Evolutionary conservation across 1,284 basidiomycete species (phyloP), one percentile per base, ranked within the genome.

Genomic region (Tylopilus orsonianus): DNA sequence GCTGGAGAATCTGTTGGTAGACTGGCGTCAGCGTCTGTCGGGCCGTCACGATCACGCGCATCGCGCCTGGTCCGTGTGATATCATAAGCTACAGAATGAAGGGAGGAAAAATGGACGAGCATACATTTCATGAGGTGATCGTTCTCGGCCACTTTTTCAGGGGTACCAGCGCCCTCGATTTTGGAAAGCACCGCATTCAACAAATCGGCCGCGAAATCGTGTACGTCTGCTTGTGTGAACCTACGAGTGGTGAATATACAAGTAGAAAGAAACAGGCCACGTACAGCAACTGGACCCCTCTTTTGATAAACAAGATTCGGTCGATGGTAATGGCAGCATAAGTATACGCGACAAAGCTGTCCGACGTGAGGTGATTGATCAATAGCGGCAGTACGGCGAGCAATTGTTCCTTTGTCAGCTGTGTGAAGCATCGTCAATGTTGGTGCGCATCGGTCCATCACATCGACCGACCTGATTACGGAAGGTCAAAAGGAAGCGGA

Each of bases 71-170:
- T 23, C 10, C 26, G 27, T 3, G 18, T 33, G 5, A 30, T 23
- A 13, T 23, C 37, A 22, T 65, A 22, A 59, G 48, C n/a, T 33
- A 29, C n/a, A 2, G n/a, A 5, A 20, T 20, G 36, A 24, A 38
- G 16, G 45, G 27, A 16, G 32, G 19, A 16, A 24, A n/a, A n/a
- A n/a, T n/a, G 19, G 19, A 33, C 23, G 18, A 19, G 67, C 85
- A 41, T 57, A 93, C 96, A 97, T 75, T 93, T 95, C 93, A 98
- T 98, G 45, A 98, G 73, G 70, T 97, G 92, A 67, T 99, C 96
- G 63, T 99, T 99, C 68, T 98, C 95, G 0, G 97, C 93, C 23
- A 97, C 81, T 74, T 97, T 97, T 66, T 97, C 92, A 0, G 96
- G 87, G 1, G 91, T 90, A 0, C 77, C 78, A n/a, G 85, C 89